Base-by-base conservation (phyloP, 495 filamentous ascomycete species). In the Podospora appendiculata region DNA sequence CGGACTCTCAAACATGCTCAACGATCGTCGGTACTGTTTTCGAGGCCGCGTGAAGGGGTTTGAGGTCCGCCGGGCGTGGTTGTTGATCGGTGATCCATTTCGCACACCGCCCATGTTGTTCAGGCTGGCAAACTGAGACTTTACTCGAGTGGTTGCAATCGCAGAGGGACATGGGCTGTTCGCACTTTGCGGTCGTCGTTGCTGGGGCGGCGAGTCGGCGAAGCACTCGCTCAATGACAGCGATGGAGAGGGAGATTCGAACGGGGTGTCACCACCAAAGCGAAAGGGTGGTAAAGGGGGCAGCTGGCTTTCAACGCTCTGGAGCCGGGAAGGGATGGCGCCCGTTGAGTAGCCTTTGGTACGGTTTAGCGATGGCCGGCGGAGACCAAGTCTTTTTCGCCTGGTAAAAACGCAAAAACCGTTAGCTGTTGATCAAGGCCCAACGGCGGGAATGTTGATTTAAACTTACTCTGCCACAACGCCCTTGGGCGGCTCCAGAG, bases 1-100 rank as follows among this genome's bases (percentile, higher is more conserved):
- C 0, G 91, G 86, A 61, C 86, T 81, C 66, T 97, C 93, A 70
- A 91, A 97, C 93, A 98, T 97, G 74, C 92, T 96, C 62, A 95
- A 75, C 40, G 92, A 95, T 47, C 93, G 81, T 32, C 93, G 82
- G 56, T 89, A 91, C 54, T 88, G 87, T 64, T 94, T 95, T 55
- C 90, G 82, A 12, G 89, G 87, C 46, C 92, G 84, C 66, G 80
- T 76, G 49, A 82, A 79, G 16, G 82, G 85, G 58, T 86, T 87
- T 9, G 84, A 83, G 9, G 77, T 77, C 47, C 89, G 88, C 51
- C 88, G 81, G 41, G 86, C 70, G 50, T 89, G 84, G 48, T 73
- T 79, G 43, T 75, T 73, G 39, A 84, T 76, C 10, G 90, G 90
- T 10, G 90, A 92, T 41, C 83, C 88, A 62, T 76, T 86, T 40